Base-by-base conservation (phyloP, 208 protist species). In the Acanthamoeba divionensis region DNA sequence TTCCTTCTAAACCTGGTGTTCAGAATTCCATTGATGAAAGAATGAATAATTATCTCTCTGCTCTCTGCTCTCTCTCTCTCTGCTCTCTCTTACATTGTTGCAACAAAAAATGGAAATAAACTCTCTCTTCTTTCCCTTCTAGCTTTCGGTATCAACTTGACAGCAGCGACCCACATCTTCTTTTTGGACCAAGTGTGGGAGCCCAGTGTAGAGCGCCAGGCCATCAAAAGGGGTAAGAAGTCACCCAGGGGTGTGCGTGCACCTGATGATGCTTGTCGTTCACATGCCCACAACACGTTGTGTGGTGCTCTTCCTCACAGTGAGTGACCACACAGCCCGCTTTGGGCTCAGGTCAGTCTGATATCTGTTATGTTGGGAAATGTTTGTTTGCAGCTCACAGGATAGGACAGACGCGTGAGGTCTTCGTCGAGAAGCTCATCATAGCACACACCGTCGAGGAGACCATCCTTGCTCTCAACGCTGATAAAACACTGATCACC, bases 141-240 rank as follows among this genome's bases (percentile, higher is more conserved):
- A 82, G 91, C 91, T 0, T 93, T 91, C 63, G 92, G 92, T 12
- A 91, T 94, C 24, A 93, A 94, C 36, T 31, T 94, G 0, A 91
- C 91, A 8, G 87, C 62, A 0, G 91, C 92, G 1, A 91, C 55
- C 26, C 71, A 94, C 41, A 90, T 94, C 36, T 60, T 94, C 44
- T 75, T 94, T 24, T 31, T 94, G 0, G 92, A 94, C 38, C 91
- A 87, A 24, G 63, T 91, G 21, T 93, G 52, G 69, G 67, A 65
- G 18, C 29, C 24, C 0, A 36, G 36, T 3, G 90, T 92, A n/a
- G 92, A 94, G 36, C 31, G 65, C 36, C 92, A 94, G 57, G 91
- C 92, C 29, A 93, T 94, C n/a, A 92, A 93, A 47, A 47, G 73
- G 13, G 73, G 73, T 83, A 62, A 1, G n/a, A n/a, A n/a, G n/a